Evolutionary conservation across 2,329 filamentous ascomycete species (phyloP).

Genomic region (Pseudocercospora cruenta): DNA sequence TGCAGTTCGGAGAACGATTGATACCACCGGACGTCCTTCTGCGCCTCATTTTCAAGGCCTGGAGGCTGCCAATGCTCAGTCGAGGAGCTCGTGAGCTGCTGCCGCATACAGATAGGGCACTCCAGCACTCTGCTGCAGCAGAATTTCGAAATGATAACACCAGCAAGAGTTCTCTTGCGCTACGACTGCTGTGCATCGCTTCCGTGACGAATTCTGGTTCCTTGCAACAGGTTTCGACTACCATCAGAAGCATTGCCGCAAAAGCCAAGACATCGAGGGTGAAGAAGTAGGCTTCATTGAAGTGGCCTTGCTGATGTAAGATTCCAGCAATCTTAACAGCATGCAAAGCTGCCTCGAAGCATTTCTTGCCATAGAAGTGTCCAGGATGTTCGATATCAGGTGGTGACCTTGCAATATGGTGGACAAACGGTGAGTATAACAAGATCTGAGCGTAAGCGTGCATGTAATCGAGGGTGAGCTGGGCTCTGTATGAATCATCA

Average conservation of each 20-base stretch:
- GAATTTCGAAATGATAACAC: conserved; percentile 18
- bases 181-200: conserved; percentile 16
- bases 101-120: conserved; percentile 17
- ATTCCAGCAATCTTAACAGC: conserved; percentile 23
- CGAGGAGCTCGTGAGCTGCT: background rate
- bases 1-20: background rate
- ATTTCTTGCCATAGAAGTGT: conserved; percentile 17
- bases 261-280: conserved; percentile 23
- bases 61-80: background rate
- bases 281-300: conserved; percentile 24
- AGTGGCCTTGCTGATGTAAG: conserved; percentile 21
- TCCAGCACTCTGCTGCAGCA: conserved; percentile 23
- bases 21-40: background rate
- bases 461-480: conserved; percentile 23
- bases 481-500: conserved; percentile 17
- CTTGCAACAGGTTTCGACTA: conserved; percentile 19
- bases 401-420: conserved; percentile 16
- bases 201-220: conserved; percentile 13
- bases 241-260: conserved; percentile 21
- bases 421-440: conserved; percentile 25
- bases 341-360: conserved; percentile 20
- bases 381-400: background rate
- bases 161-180: conserved; percentile 22
- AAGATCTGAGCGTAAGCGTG: conserved; percentile 24
- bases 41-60: background rate